A percentile compares a stretch with the other conserved stretches of the same genome.
phyloP scores from a whole-genome alignment of 257 asterid species.

The Nicotiana sylvestris region DNA sequence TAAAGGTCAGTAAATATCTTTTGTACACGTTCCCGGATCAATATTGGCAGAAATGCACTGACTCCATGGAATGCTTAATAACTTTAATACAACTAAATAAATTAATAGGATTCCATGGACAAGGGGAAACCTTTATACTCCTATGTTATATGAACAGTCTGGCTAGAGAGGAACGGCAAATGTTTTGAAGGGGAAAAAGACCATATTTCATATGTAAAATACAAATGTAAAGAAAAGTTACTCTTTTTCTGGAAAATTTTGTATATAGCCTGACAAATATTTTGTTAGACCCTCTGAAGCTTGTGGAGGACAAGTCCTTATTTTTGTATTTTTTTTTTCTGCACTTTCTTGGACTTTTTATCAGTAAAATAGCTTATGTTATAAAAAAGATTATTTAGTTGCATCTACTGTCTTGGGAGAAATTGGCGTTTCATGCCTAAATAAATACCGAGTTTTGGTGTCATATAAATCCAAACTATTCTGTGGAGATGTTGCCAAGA shows the following conservation, averaged over 20 bases:
- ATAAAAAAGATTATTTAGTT: not conserved
- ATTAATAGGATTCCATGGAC: not conserved
- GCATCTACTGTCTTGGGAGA: not conserved
- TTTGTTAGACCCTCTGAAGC: not conserved
- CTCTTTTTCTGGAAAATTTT: not conserved
- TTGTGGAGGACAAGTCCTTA: not conserved
- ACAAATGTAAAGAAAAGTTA: not conserved
- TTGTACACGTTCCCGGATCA: not conserved
- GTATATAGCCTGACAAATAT: not conserved
- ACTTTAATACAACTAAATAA: not conserved
- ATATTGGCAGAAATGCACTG: not conserved
- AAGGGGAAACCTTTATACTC: not conserved
- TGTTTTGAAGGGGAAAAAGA: not conserved
- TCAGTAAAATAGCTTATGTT: not conserved
- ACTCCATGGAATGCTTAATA: not conserved
- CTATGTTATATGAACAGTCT: not conserved
- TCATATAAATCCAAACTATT: not conserved
- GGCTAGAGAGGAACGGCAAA: not conserved
- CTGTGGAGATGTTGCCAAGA: not conserved
- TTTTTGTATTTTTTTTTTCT: not conserved
- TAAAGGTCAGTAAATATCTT: not conserved
- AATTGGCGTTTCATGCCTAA: not conserved
- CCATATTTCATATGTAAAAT: not conserved
- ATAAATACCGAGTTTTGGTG: not conserved
- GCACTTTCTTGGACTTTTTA: not conserved